Evolutionary conservation across 208 protist species (phyloP).

Genomic region (Sergeia podlipaevii): DNA sequence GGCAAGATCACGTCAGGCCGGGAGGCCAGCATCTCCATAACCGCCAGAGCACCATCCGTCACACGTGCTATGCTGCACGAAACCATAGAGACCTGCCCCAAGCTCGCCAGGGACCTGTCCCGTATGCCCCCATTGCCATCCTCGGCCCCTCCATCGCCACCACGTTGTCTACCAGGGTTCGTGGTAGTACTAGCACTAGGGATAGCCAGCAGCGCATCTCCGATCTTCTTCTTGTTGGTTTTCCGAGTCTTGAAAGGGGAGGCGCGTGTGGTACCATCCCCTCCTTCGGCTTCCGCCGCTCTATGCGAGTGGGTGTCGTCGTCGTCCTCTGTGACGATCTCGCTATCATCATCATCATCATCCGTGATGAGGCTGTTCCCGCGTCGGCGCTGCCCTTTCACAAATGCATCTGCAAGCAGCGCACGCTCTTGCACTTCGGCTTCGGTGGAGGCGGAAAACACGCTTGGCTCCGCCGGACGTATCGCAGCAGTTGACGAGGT

Average conservation of each 20-base stretch:
- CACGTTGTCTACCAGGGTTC: no score
- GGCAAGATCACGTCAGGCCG: conserved; percentile 57
- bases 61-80: conserved; percentile 50
- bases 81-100: conserved; percentile 49
- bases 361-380: neutral
- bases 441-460: conserved; percentile 42
- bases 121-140: neutral
- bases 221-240: no score
- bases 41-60: conserved; percentile 52
- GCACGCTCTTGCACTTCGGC: conserved; percentile 58
- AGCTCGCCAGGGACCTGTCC: conserved; percentile 31
- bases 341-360: neutral
- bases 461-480: conserved; percentile 37
- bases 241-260: no score
- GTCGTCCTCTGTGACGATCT: no score
- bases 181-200: no score
- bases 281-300: neutral
- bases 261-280: no score
- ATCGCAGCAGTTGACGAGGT: conserved; percentile 11
- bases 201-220: no score
- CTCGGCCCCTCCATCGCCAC: neutral
- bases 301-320: neutral
- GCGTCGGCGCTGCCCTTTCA: conserved; percentile 12
- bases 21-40: conserved; percentile 73
- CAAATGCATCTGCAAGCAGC: conserved; percentile 45